Evolutionary conservation across 495 filamentous ascomycete genomes (phyloP).

Genomic region (Tuber microsphaerosporum): DNA sequence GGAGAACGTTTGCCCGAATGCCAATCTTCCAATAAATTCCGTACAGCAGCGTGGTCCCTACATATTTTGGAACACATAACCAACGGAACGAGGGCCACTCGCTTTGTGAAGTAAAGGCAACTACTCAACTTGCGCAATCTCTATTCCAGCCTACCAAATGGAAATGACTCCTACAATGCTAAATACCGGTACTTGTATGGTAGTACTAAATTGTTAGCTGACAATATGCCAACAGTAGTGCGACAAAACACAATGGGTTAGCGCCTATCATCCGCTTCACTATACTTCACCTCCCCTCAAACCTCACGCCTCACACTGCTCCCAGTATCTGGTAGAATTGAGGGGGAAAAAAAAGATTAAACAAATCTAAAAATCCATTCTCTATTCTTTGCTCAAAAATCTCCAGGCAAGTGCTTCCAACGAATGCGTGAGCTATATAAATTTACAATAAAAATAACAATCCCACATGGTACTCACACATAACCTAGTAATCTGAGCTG

Average conservation of each 20-base stretch:
- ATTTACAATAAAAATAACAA: neutral
- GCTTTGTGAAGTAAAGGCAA: neutral
- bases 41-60: neutral
- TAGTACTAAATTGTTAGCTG: slow-evolving; percentile 6
- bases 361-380: neutral
- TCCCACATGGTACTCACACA: neutral
- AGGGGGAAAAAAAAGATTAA: neutral
- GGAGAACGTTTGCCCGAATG: neutral
- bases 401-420: neutral
- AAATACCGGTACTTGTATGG: neutral
- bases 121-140: neutral
- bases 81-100: neutral
- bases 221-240: neutral
- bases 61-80: neutral
- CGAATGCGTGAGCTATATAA: neutral
- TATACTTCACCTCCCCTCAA: neutral
- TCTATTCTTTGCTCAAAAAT: neutral
- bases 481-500: neutral
- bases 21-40: neutral
- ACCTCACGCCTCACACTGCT: neutral
- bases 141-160: neutral
- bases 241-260: neutral
- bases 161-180: neutral
- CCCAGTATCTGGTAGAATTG: neutral
- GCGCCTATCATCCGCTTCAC: neutral